Base-by-base conservation (phyloP, 805 yeast species). In the Candida krabiensis region DNA sequence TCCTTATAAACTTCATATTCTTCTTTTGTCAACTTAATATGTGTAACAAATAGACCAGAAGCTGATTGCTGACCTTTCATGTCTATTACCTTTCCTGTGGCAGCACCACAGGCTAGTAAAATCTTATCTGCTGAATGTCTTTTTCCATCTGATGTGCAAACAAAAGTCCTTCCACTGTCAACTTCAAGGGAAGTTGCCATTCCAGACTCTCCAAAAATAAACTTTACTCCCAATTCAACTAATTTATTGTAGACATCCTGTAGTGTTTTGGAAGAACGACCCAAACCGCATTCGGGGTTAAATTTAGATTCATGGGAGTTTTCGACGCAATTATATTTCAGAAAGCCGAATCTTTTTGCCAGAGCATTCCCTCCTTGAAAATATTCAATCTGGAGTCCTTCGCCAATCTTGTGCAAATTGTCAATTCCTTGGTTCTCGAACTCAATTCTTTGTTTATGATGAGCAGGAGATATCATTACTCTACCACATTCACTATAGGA, bases 261-360 rank as follows among this genome's bases (percentile, higher is more conserved):
- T 34, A 69, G 41, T 1, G 75, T 55, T 19, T 68, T 62, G 3
- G 68, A 64, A 9, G 76, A 66, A 38, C 67, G 66, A 0, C 66
- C 75, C 27, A 56, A 60, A 0, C 75, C 77, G 14, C 70, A 61
- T 17, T 63, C 65, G 4, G 71, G 70, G 43, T 71, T 72, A 41
- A 47, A 54, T 12, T 43, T 53, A 9, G 49, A 35, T 17, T 47
- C 50, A 11, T 46, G 30, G 7, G 38, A 28, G 3, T 50, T 40
- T 6, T 33, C 35, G 4, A 51, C 18, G 1, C 38, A 30, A 35
- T 53, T 55, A 28, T 31, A 40, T 17, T 37, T 33, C 19, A 54
- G 41, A 40, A 44, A 24, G 19, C 49, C 25, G 35, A 49, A 51
- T 38, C 48, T 44, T 22, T 44, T 38, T 6, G 60, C 60, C 19